Evolutionary conservation across 176 grass and related monocot species (phyloP).

Genomic region (Triticum urartu): DNA sequence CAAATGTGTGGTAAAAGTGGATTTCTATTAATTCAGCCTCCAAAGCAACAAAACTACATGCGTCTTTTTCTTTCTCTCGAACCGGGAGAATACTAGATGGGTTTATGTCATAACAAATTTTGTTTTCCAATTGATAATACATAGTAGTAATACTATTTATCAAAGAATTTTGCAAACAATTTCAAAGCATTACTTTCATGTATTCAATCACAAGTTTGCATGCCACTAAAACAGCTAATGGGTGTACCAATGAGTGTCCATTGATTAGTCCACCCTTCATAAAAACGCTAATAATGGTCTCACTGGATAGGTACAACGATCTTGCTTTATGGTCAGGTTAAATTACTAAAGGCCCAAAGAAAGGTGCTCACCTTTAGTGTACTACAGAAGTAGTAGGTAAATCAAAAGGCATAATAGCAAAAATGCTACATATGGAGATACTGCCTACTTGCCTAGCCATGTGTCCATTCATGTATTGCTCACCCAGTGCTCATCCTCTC

Average conservation of each 20-base stretch:
- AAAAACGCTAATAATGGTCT: not conserved
- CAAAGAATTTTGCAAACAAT: not conserved
- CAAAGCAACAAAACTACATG: no score
- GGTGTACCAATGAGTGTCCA: not conserved
- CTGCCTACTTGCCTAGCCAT: not conserved
- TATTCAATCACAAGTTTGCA: not conserved
- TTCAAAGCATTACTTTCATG: not conserved
- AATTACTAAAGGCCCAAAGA: conserved; percentile 25
- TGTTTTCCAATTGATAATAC: not conserved
- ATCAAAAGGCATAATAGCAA: not conserved
- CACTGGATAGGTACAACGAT: not conserved
- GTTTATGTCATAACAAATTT: not conserved
- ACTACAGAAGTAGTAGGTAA: conserved; percentile 5
- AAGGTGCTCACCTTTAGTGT: conserved; percentile 37
- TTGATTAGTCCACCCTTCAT: conserved; percentile 11
- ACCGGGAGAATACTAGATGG: no score
- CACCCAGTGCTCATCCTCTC: conserved; percentile 16
- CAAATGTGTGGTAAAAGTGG: no score
- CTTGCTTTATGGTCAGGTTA: conserved; percentile 4
- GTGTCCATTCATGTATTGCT: conserved; percentile 14
- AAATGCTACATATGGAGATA: not conserved
- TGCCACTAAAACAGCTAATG: not conserved
- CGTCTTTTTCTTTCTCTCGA: no score
- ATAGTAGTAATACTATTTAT: not conserved
- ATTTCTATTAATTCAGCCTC: no score